These are phyloP conservation scores for Rhizopogon vinicolor DNA, from an alignment of 768 basidiomycete species.

Conservation along the genomic window DNA sequence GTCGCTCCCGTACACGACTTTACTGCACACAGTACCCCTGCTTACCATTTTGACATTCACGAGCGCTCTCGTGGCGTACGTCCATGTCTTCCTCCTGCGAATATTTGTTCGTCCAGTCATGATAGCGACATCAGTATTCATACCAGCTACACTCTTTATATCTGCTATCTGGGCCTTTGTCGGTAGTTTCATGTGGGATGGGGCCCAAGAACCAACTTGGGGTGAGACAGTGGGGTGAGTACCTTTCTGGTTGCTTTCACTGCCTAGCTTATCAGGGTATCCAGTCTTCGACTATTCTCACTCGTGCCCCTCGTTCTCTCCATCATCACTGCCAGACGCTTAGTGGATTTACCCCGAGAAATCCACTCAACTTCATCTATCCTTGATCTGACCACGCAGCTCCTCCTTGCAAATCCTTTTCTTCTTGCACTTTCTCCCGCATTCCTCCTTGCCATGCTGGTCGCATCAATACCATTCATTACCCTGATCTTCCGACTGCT, in stretches of 20 bases:
- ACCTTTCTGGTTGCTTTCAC: conserved; percentile 7
- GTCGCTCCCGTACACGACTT: conserved; percentile 56
- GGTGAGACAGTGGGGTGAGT: conserved; percentile 77
- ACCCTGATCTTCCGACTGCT: conserved; percentile 76
- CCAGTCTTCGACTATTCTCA: conserved; percentile 72
- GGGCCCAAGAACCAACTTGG: conserved; percentile 62
- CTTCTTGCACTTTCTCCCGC: conserved; percentile 71
- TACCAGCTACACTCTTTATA: conserved; percentile 68
- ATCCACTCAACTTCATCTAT: conserved; percentile 61
- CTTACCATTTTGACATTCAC: conserved; percentile 67
- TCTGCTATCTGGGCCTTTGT: conserved; percentile 80
- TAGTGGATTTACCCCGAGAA: conserved; percentile 65
- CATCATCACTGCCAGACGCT: conserved; percentile 63
- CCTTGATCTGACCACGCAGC: conserved; percentile 57
- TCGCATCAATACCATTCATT: conserved; percentile 75
- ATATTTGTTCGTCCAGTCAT: conserved; percentile 84
- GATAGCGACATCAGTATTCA: conserved; percentile 69
- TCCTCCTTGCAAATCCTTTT: conserved; percentile 70
- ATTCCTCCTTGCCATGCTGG: conserved; percentile 60
- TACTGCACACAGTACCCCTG: conserved; percentile 75
- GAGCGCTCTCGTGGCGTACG: conserved; percentile 68
- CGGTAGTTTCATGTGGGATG: conserved; percentile 67
- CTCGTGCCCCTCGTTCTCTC: conserved; percentile 69
- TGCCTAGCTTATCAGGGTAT: conserved; percentile 10
- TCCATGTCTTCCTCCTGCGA: conserved; percentile 70